These are phyloP conservation scores for Tuber indicum DNA, from an alignment of 495 filamentous ascomycete genomes.

Conservation along the genomic window DNA sequence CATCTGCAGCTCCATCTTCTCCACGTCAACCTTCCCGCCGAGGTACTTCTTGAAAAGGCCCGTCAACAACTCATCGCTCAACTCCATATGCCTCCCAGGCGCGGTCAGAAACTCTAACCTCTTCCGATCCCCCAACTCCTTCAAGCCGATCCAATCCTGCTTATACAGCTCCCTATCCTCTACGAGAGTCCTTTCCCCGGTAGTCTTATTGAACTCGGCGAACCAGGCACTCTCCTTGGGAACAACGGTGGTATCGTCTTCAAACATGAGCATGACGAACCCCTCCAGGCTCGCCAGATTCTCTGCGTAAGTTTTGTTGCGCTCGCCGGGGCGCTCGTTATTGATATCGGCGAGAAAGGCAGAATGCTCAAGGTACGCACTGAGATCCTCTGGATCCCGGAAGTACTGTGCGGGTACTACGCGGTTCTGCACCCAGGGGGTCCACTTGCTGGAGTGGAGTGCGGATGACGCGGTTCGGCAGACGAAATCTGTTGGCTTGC, in stretches of 20 bases:
- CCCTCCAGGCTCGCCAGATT: conserved; percentile 64
- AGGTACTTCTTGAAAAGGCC: conserved; percentile 66
- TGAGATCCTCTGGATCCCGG: conserved; percentile 64
- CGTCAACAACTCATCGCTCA: conserved; percentile 60
- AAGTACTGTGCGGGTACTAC: conserved; percentile 96
- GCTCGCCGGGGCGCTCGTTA: conserved; percentile 65
- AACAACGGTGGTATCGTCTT: conserved; percentile 74
- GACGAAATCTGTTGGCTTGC: conserved; percentile 61
- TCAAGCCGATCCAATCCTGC: conserved; percentile 93
- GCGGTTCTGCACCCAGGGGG: conserved; percentile 61
- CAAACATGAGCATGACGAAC: conserved; percentile 87
- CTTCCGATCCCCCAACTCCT: conserved; percentile 68
- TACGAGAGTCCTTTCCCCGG: conserved; percentile 57
- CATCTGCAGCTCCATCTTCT: background rate
- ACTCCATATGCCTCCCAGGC: conserved; percentile 75
- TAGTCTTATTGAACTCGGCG: conserved; percentile 69
- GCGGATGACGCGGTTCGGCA: conserved; percentile 71
- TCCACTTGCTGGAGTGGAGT: conserved; percentile 69
- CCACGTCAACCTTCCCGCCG: conserved; percentile 21
- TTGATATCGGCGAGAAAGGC: conserved; percentile 99
- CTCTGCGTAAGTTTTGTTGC: conserved; percentile 67
- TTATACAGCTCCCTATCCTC: conserved; percentile 67
- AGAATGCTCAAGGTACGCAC: conserved; percentile 69
- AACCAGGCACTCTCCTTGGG: conserved; percentile 93
- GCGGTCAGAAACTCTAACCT: conserved; percentile 65